These are phyloP conservation scores for Leishmania guyanensis DNA, from an alignment of 208 protist genomes.

Conservation along the genomic window DNA sequence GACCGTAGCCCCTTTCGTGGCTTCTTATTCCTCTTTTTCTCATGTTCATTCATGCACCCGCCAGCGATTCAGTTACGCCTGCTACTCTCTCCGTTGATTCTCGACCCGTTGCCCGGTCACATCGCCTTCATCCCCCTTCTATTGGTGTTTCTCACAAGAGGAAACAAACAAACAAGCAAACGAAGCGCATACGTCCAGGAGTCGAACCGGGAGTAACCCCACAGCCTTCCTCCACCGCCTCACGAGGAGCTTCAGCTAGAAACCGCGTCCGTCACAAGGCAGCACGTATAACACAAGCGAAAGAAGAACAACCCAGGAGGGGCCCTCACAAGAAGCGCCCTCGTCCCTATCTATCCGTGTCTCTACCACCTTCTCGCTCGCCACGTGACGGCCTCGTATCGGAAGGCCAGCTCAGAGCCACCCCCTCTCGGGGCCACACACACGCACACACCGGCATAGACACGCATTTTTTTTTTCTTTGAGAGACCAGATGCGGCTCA, in stretches of 20 bases:
- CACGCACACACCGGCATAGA: neutral
- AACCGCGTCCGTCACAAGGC: neutral
- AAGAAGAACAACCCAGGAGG: neutral
- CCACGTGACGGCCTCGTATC: neutral
- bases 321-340: neutral
- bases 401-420: neutral
- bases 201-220: neutral
- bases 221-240: neutral
- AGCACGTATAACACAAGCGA: neutral
- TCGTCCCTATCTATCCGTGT: neutral
- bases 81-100: neutral
- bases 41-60: neutral
- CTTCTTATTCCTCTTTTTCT: neutral
- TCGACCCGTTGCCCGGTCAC: neutral
- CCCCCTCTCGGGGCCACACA: neutral
- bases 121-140: too few species aligned
- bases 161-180: neutral
- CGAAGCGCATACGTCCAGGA: neutral
- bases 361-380: neutral
- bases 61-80: neutral
- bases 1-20: neutral
- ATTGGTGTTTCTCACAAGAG: neutral
- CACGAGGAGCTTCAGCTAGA: neutral
- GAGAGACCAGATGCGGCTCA: conserved; percentile 62
- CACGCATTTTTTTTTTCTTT: neutral